Evolutionary conservation across 192 early-diverging fungal species (phyloP), one percentile per base, ranked within the genome.

Genomic region (Lobulomyces angularis): DNA sequence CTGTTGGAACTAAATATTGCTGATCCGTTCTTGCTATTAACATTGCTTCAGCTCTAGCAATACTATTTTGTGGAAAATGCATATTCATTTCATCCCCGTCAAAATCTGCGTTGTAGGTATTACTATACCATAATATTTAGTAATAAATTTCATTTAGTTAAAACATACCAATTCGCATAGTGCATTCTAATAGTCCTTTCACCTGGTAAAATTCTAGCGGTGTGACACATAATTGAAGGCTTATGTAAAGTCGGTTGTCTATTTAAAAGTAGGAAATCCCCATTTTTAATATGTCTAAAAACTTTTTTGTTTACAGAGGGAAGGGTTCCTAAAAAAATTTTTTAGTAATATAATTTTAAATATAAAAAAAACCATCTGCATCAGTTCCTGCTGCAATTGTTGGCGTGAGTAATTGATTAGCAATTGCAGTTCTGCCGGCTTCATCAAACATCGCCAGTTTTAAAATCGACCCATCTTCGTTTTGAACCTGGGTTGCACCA

Each of bases 31-130:
- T 81, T 38, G 90, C 92, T 55, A 99, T 97, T 61, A 90, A 56
- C 58, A 82, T 81, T 31, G 92, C 88, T 67, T 99, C 96, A 19
- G 96, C 83, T 37, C 93, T 78, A 3, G 88, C 96, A 31, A 87
- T 66, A 60, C 97, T 91, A 65, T 87, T 96, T 62, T 99, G 96
- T 30, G 93, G 91, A 60, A 97, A 99, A 74, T 99, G 96, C 48
- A 93, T 80, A 68, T 99, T 99, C 96, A 99, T 99, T 69, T 99
- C 96, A 69, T 97, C 96, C 53, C 96, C 96, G 61, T 99, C 96
- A 74, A 99, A 99, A 80, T 99, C 96, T 45, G 91, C 92, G 65
- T 86, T 86, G 37, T 88, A 89, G 21, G 87, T 80, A 55, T 86
- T 84, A 59, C 83, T 78, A 58, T 81, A 55, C n/a, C n/a, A n/a